These are phyloP conservation scores for Aureobasidium sp. DNA, from an alignment of 2,329 filamentous ascomycete genomes.

Conservation along the genomic window DNA sequence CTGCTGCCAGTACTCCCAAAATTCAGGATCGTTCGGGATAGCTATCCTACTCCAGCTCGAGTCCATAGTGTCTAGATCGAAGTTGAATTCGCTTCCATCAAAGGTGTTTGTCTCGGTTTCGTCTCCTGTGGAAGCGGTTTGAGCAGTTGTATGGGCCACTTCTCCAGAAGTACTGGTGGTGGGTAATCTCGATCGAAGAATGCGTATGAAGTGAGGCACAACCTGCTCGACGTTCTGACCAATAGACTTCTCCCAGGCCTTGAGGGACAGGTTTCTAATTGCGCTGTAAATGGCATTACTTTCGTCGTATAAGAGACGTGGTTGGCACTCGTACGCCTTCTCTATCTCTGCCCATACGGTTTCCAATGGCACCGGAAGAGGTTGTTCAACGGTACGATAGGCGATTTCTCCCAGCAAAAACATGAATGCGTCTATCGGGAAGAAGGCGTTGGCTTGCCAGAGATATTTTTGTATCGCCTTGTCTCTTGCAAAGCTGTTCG, in stretches of 20 bases:
- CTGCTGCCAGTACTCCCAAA: slow-evolving; percentile 8
- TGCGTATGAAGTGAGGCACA: background rate
- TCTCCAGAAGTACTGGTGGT: background rate
- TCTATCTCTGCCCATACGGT: slow-evolving; percentile 39
- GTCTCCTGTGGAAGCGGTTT: background rate
- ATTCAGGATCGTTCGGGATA: background rate
- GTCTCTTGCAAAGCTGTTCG: slow-evolving; percentile 32
- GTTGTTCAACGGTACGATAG: slow-evolving; percentile 13
- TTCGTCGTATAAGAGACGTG: slow-evolving; percentile 27
- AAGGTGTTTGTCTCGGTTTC: slow-evolving; percentile 11
- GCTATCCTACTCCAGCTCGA: background rate
- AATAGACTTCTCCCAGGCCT: slow-evolving; percentile 28
- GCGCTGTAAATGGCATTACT: slow-evolving; percentile 34
- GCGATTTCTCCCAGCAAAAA: slow-evolving; percentile 28
- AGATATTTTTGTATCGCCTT: slow-evolving; percentile 37
- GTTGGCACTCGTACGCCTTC: slow-evolving; percentile 34
- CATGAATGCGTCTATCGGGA: slow-evolving; percentile 35
- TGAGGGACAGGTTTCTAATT: slow-evolving; percentile 34
- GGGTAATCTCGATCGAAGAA: background rate
- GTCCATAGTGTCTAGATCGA: background rate
- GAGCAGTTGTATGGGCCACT: background rate
- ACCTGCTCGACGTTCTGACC: background rate
- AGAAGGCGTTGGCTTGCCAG: slow-evolving; percentile 44
- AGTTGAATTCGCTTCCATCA: background rate
- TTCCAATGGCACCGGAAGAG: slow-evolving; percentile 17